Evolutionary conservation across 768 basidiomycete species (phyloP), one percentile per base, ranked within the genome.

Genomic region (Leccinum ochraceum): DNA sequence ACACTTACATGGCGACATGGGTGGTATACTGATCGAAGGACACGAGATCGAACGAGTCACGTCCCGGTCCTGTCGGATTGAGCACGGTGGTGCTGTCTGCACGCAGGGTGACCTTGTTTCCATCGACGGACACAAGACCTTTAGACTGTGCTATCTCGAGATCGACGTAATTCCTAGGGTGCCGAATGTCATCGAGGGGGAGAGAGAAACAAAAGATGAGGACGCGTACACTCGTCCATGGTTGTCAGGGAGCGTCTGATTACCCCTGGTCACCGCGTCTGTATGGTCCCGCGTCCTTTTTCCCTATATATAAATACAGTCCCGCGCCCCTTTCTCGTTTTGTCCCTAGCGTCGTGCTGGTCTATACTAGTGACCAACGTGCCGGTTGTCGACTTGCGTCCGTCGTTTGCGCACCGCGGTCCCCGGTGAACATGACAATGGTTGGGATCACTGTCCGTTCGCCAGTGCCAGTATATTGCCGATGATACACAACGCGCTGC

Each of bases 41-140:
- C 36, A 63, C 42, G 6, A 78, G 52, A 53, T 74, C 58, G 49
- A 79, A 76, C 14, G 77, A 72, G 49, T 78, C 70, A 22, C 77
- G 67, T n/a, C 77, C 77, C 1, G 77, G 68, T 16, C 69, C 76
- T 3, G 63, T 51, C 3, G 77, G 20, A 26, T 49, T 61, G 11
- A 79, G 70, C 2, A 49, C 57, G 0, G 74, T 76, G 7, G 68
- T 76, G n/a, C 65, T 58, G 52, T 78, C 77, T 2, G 75, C 69
- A 30, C 77, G 70, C 17, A 78, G 54, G 3, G 69, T 74, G 20
- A 78, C 72, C 20, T 64, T 60, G 63, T 83, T 75, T 30, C 77
- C 79, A 10, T 77, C 77, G 2, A 85, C 78, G 61, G 77, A 87
- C 0, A 87, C 86, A 16, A 91, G 71, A 63, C 88, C 86, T 62